Evolutionary conservation across 164 flowering plant species (phyloP).

Genomic region (Vitis rupestris): DNA sequence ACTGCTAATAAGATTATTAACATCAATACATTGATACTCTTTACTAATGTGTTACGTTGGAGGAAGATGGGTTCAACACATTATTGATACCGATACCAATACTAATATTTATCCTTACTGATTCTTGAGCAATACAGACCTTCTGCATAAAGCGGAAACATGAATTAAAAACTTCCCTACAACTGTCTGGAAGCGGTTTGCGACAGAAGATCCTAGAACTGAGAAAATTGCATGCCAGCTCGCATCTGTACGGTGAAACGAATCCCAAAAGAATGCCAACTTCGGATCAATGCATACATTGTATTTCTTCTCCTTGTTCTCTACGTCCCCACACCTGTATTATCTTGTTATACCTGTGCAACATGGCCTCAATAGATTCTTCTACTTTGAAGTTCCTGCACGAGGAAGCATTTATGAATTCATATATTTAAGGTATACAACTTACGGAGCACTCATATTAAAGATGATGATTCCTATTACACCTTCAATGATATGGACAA

Average conservation of each 20-base stretch:
- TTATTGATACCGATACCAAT: too few relatives aligned
- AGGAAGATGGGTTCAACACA: too few relatives aligned
- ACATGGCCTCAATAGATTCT: neutral
- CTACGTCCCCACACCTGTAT: constrained; percentile 12
- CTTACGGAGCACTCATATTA: neutral
- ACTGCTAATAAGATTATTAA: too few relatives aligned
- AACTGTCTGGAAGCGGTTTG: too few relatives aligned
- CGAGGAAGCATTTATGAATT: neutral
- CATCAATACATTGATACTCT: too few relatives aligned
- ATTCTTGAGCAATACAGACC: too few relatives aligned
- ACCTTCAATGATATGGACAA: too few relatives aligned
- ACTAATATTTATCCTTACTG: too few relatives aligned
- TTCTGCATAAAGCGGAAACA: too few relatives aligned
- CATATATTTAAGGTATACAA: neutral
- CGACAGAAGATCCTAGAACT: neutral
- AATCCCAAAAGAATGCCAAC: constrained; percentile 21
- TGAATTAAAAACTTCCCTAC: too few relatives aligned
- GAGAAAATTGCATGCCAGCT: constrained; percentile 16
- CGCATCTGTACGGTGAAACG: constrained; percentile 17
- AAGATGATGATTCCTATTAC: neutral
- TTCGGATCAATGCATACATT: constrained; percentile 9
- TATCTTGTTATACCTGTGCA: neutral
- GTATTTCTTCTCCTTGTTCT: constrained; percentile 10
- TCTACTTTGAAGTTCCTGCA: neutral
- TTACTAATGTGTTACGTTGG: too few relatives aligned